Evolutionary conservation across 2,329 filamentous ascomycete species (phyloP).

Genomic region (Ophiostoma himal-ulmi): DNA sequence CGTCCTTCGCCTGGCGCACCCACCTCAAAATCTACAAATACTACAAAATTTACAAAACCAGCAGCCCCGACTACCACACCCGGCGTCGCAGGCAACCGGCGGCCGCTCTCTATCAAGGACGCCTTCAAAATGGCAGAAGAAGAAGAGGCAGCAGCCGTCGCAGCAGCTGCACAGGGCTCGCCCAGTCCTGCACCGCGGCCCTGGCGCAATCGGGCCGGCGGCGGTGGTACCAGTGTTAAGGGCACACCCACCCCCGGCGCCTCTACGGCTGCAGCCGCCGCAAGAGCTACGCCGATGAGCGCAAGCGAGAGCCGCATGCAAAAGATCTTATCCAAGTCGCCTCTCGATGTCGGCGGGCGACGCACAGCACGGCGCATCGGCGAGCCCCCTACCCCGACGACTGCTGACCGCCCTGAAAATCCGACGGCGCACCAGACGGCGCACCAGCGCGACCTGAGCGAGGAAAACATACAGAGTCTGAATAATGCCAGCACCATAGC

Average conservation of each 20-base stretch:
- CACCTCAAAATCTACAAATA: conserved; percentile 10
- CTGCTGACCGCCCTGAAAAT: neutral
- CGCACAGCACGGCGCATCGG: conserved; percentile 25
- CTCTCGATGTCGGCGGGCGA: conserved; percentile 28
- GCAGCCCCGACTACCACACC: neutral
- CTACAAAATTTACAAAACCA: neutral
- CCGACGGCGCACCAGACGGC: neutral
- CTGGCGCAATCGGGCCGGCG: conserved; percentile 36
- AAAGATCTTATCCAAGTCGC: conserved; percentile 27
- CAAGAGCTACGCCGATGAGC: conserved; percentile 11
- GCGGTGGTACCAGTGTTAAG: neutral
- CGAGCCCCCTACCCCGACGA: conserved; percentile 12
- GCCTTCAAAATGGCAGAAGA: conserved; percentile 38
- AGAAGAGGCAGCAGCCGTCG: conserved; percentile 29
- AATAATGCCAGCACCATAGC: neutral
- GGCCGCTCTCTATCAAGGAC: conserved; percentile 39
- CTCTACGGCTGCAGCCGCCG: neutral
- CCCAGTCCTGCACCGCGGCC: conserved; percentile 48
- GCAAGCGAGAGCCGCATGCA: conserved; percentile 27
- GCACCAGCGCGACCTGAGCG: conserved; percentile 14
- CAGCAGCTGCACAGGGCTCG: conserved; percentile 34
- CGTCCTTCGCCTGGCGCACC: conserved; percentile 29
- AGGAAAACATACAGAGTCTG: conserved; percentile 8
- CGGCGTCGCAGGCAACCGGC: conserved; percentile 24
- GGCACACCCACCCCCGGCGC: conserved; percentile 24